These are phyloP conservation scores for Rosa lucieae DNA, from an alignment of 306 rosid species.

Conservation along the genomic window DNA sequence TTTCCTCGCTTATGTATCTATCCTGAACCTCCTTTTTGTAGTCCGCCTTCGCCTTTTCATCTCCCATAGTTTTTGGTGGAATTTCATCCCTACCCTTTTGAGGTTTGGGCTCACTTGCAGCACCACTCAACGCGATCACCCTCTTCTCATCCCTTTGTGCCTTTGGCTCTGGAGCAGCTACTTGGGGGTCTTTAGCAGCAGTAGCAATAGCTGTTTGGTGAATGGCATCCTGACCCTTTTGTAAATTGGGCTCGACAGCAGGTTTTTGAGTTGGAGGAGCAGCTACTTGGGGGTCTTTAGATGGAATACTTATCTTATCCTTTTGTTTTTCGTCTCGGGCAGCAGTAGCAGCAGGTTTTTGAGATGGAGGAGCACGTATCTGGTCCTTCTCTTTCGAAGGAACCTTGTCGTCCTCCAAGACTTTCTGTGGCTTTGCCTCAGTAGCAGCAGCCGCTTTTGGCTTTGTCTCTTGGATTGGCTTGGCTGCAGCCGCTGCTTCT, in stretches of 20 bases:
- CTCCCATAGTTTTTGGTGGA: conserved; percentile 19
- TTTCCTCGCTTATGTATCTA: conserved; percentile 4
- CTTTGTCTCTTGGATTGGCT: conserved; percentile 16
- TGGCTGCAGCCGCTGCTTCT: conserved; percentile 20
- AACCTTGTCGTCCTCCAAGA: not conserved
- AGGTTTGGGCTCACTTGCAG: conserved; percentile 16
- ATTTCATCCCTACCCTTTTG: conserved; percentile 25
- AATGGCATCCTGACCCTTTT: conserved; percentile 15
- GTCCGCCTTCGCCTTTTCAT: conserved; percentile 9
- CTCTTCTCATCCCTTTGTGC: conserved; percentile 21
- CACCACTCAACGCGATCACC: not conserved
- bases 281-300: too few species aligned
- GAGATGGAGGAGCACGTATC: conserved; percentile 21
- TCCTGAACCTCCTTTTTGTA: not conserved
- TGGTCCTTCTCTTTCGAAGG: conserved; percentile 24
- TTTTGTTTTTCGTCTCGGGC: too few species aligned
- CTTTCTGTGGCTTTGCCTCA: not conserved
- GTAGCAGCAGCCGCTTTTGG: not conserved
- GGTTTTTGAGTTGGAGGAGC: conserved; percentile 12
- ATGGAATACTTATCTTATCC: too few species aligned
- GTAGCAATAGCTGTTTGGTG: not conserved
- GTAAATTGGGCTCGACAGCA: not conserved
- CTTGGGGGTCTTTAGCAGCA: not conserved
- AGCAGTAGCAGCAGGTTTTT: too few species aligned
- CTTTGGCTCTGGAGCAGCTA: conserved; percentile 6